Percentiles rank a stretch among this genome's conserved stretches.
These are phyloP conservation scores for Auricularia cornea DNA, from an alignment of 768 basidiomycete species.

Conservation along the genomic window DNA sequence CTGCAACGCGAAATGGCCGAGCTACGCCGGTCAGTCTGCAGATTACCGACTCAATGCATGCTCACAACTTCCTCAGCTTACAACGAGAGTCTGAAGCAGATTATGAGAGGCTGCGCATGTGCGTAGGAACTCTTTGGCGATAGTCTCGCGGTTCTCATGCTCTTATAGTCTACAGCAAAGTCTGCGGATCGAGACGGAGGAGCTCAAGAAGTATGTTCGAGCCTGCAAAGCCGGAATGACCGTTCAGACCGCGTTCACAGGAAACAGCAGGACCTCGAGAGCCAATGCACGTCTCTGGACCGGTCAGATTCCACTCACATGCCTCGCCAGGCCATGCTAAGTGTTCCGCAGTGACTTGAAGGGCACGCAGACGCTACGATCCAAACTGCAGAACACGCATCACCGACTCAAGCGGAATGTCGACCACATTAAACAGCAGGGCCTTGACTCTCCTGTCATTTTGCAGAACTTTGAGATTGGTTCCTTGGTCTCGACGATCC, in stretches of 20 bases:
- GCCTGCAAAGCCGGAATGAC: not conserved
- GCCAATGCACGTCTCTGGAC: not conserved
- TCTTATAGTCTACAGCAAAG: not conserved
- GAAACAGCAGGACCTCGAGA: not conserved
- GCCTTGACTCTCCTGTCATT: not conserved
- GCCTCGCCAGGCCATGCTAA: not conserved
- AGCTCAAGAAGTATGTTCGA: not conserved
- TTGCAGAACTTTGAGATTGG: not conserved
- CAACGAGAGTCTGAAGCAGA: not conserved
- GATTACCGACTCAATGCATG: not conserved
- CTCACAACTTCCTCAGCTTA: not conserved
- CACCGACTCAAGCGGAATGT: not conserved
- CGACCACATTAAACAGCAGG: not conserved
- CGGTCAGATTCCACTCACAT: not conserved
- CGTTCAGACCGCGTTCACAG: not conserved
- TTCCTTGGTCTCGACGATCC: not conserved
- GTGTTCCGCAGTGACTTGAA: not conserved
- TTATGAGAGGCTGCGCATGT: not conserved
- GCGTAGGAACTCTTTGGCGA: too few species aligned
- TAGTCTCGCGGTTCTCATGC: not conserved
- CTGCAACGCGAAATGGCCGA: not conserved
- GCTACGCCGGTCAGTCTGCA: not conserved
- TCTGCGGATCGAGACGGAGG: not conserved
- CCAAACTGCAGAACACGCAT: not conserved
- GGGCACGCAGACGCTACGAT: not conserved